Conservation (phyloP, 768 basidiomycete species). For the Podaxis sp. region DNA sequence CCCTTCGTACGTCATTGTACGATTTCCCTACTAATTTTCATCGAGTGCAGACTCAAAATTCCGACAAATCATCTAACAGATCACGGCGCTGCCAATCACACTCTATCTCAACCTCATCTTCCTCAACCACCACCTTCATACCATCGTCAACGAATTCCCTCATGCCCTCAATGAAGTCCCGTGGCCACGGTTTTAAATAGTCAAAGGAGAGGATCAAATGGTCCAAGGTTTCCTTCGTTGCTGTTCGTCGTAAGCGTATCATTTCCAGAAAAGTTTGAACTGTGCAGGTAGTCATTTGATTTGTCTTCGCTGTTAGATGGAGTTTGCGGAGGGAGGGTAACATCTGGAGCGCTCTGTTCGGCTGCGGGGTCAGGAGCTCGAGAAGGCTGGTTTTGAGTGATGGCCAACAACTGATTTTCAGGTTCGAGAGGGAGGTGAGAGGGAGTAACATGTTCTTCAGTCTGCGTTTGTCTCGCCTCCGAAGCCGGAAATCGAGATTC, state of each 20-base stretch:
- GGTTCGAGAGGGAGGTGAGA: background rate
- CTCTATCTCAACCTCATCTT: background rate
- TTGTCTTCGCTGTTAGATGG: background rate
- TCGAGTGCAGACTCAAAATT: too few species aligned
- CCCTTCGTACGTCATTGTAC: too few species aligned
- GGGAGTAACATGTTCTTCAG: background rate
- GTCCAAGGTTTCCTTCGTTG: background rate
- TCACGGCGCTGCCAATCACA: background rate
- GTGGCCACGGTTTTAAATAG: background rate
- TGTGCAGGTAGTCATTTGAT: background rate
- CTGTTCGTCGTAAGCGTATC: background rate
- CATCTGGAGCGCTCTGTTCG: background rate
- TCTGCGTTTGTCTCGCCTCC: background rate
- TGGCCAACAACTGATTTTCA: background rate
- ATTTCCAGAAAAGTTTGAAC: background rate
- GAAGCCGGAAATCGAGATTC: background rate
- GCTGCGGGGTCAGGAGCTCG: background rate
- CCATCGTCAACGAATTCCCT: background rate
- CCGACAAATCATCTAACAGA: too few species aligned
- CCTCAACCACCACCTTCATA: slow-evolving; percentile 1
- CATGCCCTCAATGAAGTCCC: background rate
- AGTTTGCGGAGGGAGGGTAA: background rate
- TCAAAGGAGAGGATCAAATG: background rate
- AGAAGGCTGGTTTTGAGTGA: background rate
- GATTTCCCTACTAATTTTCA: too few species aligned